phyloP scores from a whole-genome alignment of 2,329 filamentous ascomycete species.

The Oidium heveae region DNA sequence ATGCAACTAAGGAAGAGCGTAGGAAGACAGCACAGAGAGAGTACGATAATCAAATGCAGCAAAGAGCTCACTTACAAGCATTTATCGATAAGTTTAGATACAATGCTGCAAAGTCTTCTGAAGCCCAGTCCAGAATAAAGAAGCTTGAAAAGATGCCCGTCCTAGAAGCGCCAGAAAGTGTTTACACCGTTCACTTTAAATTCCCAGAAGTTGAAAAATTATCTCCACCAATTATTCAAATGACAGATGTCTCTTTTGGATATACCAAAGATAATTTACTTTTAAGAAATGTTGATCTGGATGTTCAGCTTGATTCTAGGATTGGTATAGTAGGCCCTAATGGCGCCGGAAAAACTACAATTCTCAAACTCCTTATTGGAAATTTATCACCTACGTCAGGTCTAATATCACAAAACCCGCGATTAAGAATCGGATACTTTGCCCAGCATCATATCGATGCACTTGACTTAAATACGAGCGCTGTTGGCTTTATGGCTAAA shows the following conservation, averaged over 20 bases:
- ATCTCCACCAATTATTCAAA: constrained; percentile 91
- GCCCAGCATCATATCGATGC: constrained; percentile 97
- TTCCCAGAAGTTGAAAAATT: constrained; percentile 97
- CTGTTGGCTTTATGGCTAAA: constrained; percentile 90
- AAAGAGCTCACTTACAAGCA: constrained; percentile 77
- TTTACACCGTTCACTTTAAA: constrained; percentile 89
- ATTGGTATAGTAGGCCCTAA: constrained; percentile 99
- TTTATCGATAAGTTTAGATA: constrained; percentile 99
- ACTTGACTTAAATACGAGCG: constrained; percentile 65
- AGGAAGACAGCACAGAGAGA: constrained; percentile 91
- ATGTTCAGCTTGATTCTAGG: constrained; percentile 90
- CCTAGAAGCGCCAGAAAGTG: constrained; percentile 67
- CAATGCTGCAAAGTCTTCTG: constrained; percentile 94
- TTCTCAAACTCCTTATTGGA: constrained; percentile 90
- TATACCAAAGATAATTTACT: constrained; percentile 61
- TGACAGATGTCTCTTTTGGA: constrained; percentile 78
- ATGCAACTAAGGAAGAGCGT: constrained; percentile 88
- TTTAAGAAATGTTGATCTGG: constrained; percentile 68
- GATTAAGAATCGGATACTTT: constrained; percentile 84
- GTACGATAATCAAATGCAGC: constrained; percentile 95
- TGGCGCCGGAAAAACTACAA: constrained; percentile 93
- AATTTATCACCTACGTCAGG: constrained; percentile 54
- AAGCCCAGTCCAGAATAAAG: constrained; percentile 96
- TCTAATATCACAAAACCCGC: constrained; percentile 66
- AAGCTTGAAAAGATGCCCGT: constrained; percentile 95